Conservation (phyloP, 192 early-diverging fungal genomes). For the Coemansia sp. region DNA sequence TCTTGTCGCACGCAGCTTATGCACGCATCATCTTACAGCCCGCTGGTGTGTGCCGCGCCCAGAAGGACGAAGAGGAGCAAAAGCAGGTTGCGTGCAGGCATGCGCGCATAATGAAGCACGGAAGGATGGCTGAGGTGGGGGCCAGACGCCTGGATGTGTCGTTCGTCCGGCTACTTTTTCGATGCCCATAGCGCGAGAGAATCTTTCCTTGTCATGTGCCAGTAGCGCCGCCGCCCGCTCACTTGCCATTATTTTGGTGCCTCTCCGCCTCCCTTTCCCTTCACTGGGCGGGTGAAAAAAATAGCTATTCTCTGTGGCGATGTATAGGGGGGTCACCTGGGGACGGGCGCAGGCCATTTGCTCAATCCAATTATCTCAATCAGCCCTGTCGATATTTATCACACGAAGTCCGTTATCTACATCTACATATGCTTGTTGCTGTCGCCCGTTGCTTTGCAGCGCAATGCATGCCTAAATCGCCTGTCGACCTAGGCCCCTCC, state of each 20-base stretch:
- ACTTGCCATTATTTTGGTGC: slow-evolving; percentile 3
- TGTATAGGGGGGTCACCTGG: neutral
- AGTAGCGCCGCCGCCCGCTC: neutral
- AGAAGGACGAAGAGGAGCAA: neutral
- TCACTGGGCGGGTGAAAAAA: neutral
- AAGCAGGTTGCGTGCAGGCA: neutral
- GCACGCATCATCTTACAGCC: slow-evolving; percentile 7
- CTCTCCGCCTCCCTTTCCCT: neutral
- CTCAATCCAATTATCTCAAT: neutral
- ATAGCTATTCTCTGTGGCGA: neutral
- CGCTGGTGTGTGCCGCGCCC: neutral
- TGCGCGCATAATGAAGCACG: slow-evolving; percentile 5
- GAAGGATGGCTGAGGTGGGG: neutral
- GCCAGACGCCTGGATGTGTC: neutral
- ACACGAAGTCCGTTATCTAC: neutral
- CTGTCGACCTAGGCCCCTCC: neutral
- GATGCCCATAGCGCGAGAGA: neutral
- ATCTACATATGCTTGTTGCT: neutral
- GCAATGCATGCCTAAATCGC: neutral
- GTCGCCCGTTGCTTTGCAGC: neutral
- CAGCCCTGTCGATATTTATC: slow-evolving; percentile 6
- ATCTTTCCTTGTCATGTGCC: neutral
- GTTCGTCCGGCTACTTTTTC: neutral
- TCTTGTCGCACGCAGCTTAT: slow-evolving; percentile 13
- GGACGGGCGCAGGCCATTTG: neutral